Evolutionary conservation across 495 filamentous ascomycete genomes (phyloP).

Genomic region (Recurvomyces mirabilis): DNA sequence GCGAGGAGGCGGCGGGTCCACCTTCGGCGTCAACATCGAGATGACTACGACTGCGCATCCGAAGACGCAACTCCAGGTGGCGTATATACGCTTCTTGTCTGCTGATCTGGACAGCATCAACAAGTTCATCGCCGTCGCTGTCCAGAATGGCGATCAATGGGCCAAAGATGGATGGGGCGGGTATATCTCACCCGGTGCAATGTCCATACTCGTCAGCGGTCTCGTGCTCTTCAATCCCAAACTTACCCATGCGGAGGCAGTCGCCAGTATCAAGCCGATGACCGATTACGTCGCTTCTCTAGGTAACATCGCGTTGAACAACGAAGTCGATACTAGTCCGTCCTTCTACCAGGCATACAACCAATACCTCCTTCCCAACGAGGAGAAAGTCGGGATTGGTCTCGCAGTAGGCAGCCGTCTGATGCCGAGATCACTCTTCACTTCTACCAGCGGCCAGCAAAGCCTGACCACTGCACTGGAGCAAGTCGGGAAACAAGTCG

Average conservation of each 20-base stretch:
- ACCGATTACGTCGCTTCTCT: slow-evolving; percentile 5
- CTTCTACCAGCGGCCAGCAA: slow-evolving; percentile 1
- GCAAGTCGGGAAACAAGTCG: slow-evolving; percentile 3
- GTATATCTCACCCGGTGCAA: slow-evolving; percentile 6
- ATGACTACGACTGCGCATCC: slow-evolving; percentile 15
- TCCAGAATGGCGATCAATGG: slow-evolving; percentile 10
- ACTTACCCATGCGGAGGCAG: slow-evolving; percentile 1
- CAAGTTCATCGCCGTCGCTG: slow-evolving; percentile 1
- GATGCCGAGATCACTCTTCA: slow-evolving; percentile 3
- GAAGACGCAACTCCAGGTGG: neutral
- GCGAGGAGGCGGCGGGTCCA: slow-evolving; percentile 16
- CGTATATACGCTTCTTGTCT: slow-evolving; percentile 6
- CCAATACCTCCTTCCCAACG: slow-evolving; percentile 9
- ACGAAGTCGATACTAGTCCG: slow-evolving; percentile 4
- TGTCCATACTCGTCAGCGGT: neutral
- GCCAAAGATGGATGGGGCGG: slow-evolving; percentile 13
- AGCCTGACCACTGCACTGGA: slow-evolving; percentile 1
- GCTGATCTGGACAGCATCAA: slow-evolving; percentile 2
- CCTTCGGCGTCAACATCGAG: slow-evolving; percentile 12
- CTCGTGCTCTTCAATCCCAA: slow-evolving; percentile 12
- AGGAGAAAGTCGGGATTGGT: slow-evolving; percentile 11
- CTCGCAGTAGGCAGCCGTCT: slow-evolving; percentile 9
- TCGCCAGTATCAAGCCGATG: slow-evolving; percentile 10
- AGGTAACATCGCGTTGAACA: slow-evolving; percentile 2
- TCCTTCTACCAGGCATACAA: slow-evolving; percentile 9